Evolutionary conservation across 169 alveolate species (phyloP).

Genomic region (Eimeria acervulina): DNA sequence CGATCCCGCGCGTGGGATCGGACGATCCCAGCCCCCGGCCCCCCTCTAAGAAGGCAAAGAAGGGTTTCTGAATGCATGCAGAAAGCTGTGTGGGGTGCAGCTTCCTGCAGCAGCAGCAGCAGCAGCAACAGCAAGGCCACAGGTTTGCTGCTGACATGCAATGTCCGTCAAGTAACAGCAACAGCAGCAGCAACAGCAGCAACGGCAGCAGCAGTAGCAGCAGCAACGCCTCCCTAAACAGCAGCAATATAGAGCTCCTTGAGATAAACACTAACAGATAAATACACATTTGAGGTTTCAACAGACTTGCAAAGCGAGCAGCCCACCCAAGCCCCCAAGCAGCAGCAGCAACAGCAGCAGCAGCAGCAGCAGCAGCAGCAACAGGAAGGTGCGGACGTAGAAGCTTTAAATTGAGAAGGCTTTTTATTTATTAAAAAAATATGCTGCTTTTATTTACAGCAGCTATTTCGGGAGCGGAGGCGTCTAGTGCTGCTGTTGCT

Average conservation of each 20-base stretch:
- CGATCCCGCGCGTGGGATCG: too few species aligned
- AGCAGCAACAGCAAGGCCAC: not conserved
- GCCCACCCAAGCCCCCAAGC: not conserved
- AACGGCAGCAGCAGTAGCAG: not conserved
- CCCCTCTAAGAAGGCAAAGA: too few species aligned
- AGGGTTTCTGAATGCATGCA: too few species aligned
- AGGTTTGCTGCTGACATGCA: not conserved
- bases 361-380: conserved; percentile 50
- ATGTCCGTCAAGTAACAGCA: not conserved
- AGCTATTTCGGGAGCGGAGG: not conserved
- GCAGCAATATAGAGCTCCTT: not conserved
- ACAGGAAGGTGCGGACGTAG: conserved; percentile 5
- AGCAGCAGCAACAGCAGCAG: not conserved
- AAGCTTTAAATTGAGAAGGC: not conserved
- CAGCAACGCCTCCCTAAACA: not conserved
- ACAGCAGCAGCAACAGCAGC: not conserved
- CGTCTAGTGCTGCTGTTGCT: conserved; percentile 18
- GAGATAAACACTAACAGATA: not conserved
- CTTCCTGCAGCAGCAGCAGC: not conserved
- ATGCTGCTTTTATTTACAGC: not conserved
- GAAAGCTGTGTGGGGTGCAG: too few species aligned
- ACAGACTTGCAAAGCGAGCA: not conserved
- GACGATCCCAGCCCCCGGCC: too few species aligned
- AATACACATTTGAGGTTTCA: not conserved
- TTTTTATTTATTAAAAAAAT: not conserved